Evolutionary conservation across 78 protist genomes (phyloP).

Genomic region (Chrysochromulina parva): DNA sequence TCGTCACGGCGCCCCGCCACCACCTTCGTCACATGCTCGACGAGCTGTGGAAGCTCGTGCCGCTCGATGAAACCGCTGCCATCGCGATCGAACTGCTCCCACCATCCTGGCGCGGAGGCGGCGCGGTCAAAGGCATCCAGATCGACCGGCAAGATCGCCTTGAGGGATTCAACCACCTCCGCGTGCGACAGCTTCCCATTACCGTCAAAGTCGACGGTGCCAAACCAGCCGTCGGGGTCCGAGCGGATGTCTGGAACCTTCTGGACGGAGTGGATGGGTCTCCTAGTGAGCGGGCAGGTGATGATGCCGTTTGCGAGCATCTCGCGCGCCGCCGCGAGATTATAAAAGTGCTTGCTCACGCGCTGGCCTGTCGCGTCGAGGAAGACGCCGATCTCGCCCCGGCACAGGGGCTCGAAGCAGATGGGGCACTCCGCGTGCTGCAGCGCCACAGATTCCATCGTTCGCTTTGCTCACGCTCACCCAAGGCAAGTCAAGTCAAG

Average conservation of each 20-base stretch:
- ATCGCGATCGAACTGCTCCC: neutral
- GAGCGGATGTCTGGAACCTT: too few species aligned
- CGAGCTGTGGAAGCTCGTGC: neutral
- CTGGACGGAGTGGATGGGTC: neutral
- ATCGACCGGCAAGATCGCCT: neutral
- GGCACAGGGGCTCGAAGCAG: neutral
- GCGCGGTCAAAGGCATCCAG: neutral
- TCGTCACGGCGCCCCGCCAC: neutral
- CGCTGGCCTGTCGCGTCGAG: neutral
- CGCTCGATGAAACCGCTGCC: neutral
- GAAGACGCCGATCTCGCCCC: neutral
- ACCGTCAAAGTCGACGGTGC: neutral
- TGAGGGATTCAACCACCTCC: too few species aligned
- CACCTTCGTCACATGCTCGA: too few species aligned
- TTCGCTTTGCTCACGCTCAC: too few species aligned
- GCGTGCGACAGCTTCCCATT: neutral
- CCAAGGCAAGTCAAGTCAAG: too few species aligned
- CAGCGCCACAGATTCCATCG: neutral
- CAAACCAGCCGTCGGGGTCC: too few species aligned
- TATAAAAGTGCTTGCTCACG: neutral
- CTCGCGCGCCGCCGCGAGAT: too few species aligned
- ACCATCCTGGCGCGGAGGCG: neutral
- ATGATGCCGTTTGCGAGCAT: neutral
- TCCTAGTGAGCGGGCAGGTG: neutral
- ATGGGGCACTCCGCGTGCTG: conserved; percentile 17